Conservation (phyloP, 305 asterid genomes). For the Euphrasia arctica region DNA sequence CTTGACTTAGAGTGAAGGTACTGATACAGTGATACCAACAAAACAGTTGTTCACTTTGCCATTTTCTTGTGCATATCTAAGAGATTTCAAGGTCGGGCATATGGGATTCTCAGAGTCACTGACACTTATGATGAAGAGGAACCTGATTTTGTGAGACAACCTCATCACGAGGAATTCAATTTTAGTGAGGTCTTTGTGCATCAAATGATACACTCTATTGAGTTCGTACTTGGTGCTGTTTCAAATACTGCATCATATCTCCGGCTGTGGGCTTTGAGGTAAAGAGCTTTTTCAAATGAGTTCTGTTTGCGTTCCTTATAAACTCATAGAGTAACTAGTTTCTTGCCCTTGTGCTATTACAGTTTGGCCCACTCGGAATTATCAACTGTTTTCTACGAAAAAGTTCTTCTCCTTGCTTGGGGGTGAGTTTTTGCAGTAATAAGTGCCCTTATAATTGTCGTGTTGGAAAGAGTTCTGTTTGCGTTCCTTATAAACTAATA, state of each 20-base stretch:
- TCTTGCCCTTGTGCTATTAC: slow-evolving; percentile 29
- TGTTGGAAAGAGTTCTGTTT: too few species aligned
- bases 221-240: slow-evolving; percentile 96
- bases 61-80: slow-evolving; percentile 37
- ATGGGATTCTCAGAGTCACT: slow-evolving; percentile 74
- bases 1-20: not conserved
- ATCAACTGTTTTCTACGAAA: slow-evolving; percentile 95
- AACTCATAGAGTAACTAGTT: slow-evolving; percentile 10
- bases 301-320: slow-evolving; percentile 4
- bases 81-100: slow-evolving; percentile 94
- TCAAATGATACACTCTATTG: slow-evolving; percentile 97
- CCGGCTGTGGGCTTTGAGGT: slow-evolving; percentile 99
- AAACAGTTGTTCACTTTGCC: slow-evolving; percentile 24
- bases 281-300: slow-evolving; percentile 19
- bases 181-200: slow-evolving; percentile 97
- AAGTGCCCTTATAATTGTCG: slow-evolving; percentile 5
- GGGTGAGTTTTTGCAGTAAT: slow-evolving; percentile 59
- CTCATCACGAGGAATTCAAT: slow-evolving; percentile 68
- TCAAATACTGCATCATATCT: slow-evolving; percentile 98
- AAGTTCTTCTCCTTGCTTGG: slow-evolving; percentile 91
- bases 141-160: slow-evolving; percentile 64
- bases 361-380: slow-evolving; percentile 98
- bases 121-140: slow-evolving; percentile 67
- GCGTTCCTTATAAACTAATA: too few species aligned
- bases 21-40: slow-evolving; percentile 8